Conservation (phyloP, 2,329 filamentous ascomycete genomes). For the Pestalotiopsis sp. region DNA sequence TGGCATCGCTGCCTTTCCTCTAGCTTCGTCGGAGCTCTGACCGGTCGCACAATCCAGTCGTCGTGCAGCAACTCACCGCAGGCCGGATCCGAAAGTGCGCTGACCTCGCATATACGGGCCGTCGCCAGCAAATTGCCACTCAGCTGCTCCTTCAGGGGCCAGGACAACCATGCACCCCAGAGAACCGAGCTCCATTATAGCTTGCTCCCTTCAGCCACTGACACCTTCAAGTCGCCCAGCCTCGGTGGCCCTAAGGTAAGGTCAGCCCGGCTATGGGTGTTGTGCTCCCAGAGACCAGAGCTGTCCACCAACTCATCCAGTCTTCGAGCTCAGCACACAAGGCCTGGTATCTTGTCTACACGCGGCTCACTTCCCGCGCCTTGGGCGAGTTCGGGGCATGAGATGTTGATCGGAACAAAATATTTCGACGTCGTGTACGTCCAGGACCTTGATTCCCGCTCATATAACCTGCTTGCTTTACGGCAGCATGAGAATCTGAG, state of each 20-base stretch:
- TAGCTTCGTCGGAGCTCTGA: not conserved
- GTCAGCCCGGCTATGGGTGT: not conserved
- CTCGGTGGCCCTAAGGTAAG: not conserved
- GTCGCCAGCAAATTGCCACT: constrained; percentile 6
- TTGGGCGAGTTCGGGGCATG: not conserved
- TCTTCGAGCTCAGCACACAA: not conserved
- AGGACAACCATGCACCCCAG: constrained; percentile 7
- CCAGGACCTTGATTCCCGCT: not conserved
- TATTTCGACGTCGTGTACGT: not conserved
- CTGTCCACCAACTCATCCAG: not conserved
- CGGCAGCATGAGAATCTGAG: not conserved
- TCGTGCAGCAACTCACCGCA: not conserved
- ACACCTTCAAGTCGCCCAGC: not conserved
- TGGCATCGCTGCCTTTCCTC: not conserved
- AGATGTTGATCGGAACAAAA: not conserved
- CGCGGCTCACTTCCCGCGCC: not conserved
- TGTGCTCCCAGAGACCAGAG: not conserved
- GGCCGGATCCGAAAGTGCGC: constrained; percentile 2
- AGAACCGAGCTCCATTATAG: not conserved
- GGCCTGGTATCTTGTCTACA: not conserved
- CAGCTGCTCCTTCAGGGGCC: not conserved
- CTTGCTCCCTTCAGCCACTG: not conserved
- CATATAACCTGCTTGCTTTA: not conserved
- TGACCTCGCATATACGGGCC: constrained; percentile 13
- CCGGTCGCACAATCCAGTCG: constrained; percentile 1